Evolutionary conservation across 116 monocot species (phyloP).

Genomic region (Trichopus zeylanicus): DNA sequence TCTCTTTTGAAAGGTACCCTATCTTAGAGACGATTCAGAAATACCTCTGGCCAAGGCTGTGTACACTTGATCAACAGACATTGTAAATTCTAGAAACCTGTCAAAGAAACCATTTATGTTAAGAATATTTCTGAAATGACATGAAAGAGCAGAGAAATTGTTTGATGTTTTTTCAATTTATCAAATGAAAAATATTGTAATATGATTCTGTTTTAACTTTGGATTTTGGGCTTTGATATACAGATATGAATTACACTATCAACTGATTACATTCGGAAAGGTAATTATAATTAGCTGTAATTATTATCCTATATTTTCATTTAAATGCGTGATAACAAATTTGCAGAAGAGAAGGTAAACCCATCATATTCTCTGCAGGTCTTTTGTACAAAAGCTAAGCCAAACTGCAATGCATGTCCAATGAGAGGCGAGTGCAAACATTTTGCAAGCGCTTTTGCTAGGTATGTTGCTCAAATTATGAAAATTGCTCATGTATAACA

Average conservation of each 20-base stretch:
- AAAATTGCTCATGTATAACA: too few relatives aligned
- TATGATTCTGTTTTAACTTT: slow-evolving; percentile 3
- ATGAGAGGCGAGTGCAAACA: slow-evolving; percentile 93
- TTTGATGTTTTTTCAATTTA: too few relatives aligned
- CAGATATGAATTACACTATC: slow-evolving; percentile 96
- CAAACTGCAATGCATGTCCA: slow-evolving; percentile 93
- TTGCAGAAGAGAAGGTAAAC: background rate
- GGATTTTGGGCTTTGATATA: slow-evolving; percentile 4
- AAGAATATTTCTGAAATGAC: too few relatives aligned
- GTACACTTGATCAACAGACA: slow-evolving; percentile 78
- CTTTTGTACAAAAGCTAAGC: slow-evolving; percentile 92
- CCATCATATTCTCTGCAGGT: slow-evolving; percentile 40
- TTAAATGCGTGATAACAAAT: background rate
- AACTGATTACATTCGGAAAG: slow-evolving; percentile 97
- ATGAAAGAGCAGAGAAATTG: too few relatives aligned
- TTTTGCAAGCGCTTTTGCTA: slow-evolving; percentile 93
- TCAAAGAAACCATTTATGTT: too few relatives aligned
- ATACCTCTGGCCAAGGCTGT: slow-evolving; percentile 95
- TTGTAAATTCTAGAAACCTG: slow-evolving; percentile 45
- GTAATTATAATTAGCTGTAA: slow-evolving; percentile 16
- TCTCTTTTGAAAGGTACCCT: slow-evolving; percentile 59
- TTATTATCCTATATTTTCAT: background rate
- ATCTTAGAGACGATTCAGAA: slow-evolving; percentile 77
- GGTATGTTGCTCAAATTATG: slow-evolving; percentile 30
- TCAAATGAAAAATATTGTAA: too few relatives aligned